A percentile compares a stretch with the other conserved stretches of the same genome.
These are phyloP conservation scores for Fusarium beomiforme DNA, from an alignment of 2,329 filamentous ascomycete species.

Conservation along the genomic window DNA sequence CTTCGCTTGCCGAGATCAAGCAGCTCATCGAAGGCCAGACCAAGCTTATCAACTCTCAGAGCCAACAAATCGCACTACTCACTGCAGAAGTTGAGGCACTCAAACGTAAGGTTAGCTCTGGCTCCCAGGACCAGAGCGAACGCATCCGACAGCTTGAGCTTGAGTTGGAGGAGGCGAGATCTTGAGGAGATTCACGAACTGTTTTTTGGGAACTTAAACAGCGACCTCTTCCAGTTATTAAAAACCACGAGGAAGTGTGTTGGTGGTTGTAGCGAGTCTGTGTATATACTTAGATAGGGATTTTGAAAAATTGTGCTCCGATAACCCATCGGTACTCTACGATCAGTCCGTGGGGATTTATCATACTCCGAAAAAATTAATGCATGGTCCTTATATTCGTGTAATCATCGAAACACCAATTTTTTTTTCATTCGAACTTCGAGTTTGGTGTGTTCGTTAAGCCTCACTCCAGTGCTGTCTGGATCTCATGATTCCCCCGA, in stretches of 20 bases:
- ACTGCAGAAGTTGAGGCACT: slow-evolving; percentile 80
- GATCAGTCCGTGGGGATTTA: neutral
- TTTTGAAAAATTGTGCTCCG: slow-evolving; percentile 40
- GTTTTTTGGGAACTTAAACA: neutral
- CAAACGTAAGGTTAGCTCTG: slow-evolving; percentile 75
- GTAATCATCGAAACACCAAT: no score
- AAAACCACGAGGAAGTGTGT: slow-evolving; percentile 17
- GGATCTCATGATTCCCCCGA: neutral
- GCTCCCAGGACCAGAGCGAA: slow-evolving; percentile 71
- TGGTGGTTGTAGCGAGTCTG: slow-evolving; percentile 37
- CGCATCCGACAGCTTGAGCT: slow-evolving; percentile 74
- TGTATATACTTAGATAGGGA: slow-evolving; percentile 41
- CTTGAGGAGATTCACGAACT: slow-evolving; percentile 49
- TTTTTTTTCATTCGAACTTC: no score
- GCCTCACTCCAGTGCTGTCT: neutral
- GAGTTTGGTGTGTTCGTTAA: neutral
- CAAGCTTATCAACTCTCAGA: slow-evolving; percentile 80
- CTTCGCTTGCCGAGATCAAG: slow-evolving; percentile 80
- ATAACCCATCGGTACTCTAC: slow-evolving; percentile 11
- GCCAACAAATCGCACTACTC: slow-evolving; percentile 76
- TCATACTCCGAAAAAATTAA: no score
- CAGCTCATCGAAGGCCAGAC: slow-evolving; percentile 79
- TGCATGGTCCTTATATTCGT: no score
- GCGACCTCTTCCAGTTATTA: slow-evolving; percentile 9
- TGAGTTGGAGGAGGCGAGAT: slow-evolving; percentile 71